A percentile compares a stretch with the other conserved stretches of the same genome.
Conservation (phyloP, 306 rosid species). For the Cajanus cajan region DNA sequence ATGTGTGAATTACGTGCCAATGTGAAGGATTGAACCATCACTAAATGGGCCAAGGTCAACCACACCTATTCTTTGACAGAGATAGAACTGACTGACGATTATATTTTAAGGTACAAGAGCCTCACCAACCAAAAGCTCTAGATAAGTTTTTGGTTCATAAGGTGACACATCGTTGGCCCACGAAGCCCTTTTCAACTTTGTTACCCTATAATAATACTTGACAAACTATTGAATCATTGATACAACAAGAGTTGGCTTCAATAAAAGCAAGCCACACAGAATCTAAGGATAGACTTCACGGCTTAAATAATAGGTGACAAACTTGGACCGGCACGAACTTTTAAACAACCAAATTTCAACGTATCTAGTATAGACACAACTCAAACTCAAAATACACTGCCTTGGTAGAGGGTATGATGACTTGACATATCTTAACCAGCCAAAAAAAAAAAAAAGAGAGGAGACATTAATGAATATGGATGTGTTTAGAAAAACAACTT, state of each 20-base stretch:
- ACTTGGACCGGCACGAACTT: slow-evolving; percentile 18
- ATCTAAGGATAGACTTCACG: slow-evolving; percentile 4
- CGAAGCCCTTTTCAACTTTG: slow-evolving; percentile 14
- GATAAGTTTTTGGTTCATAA: not conserved
- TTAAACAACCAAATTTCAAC: slow-evolving; percentile 23
- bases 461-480: not conserved
- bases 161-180: slow-evolving; percentile 28
- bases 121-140: slow-evolving; percentile 20
- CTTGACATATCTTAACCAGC: not conserved
- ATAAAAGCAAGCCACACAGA: slow-evolving; percentile 7
- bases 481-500: not conserved
- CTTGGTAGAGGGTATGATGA: too few relatives aligned
- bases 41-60: slow-evolving; percentile 31
- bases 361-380: not conserved
- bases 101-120: slow-evolving; percentile 18
- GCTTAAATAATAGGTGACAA: not conserved
- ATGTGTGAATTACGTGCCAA: not conserved
- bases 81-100: slow-evolving; percentile 1
- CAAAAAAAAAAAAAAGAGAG: not conserved
- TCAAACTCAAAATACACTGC: not conserved
- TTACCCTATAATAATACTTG: not conserved
- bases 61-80: slow-evolving; percentile 14
- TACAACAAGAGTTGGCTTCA: slow-evolving; percentile 6
- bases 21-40: slow-evolving; percentile 25
- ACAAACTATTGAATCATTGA: not conserved